Conservation (phyloP, 1,139 yeast species). For the Arxiozyma slooffiae region DNA sequence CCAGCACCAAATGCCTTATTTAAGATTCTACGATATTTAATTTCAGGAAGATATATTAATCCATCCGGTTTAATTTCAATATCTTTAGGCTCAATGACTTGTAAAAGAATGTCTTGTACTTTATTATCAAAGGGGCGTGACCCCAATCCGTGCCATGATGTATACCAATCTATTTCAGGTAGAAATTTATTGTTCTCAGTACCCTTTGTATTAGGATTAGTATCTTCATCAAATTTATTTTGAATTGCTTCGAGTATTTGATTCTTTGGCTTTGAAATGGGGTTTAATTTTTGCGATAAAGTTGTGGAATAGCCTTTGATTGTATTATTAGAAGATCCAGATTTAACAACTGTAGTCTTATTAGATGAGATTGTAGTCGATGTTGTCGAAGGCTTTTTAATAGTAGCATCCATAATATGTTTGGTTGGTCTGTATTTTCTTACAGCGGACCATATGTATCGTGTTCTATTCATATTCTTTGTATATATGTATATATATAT, state of each 20-base stretch:
- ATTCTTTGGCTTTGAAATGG: neutral
- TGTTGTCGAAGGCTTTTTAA: neutral
- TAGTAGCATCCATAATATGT: neutral
- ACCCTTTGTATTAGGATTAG: neutral
- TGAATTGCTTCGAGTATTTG: conserved; percentile 1
- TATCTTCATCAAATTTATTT: neutral
- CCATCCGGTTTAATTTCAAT: conserved; percentile 96
- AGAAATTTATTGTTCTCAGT: neutral
- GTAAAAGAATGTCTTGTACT: conserved; percentile 48
- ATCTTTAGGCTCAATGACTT: conserved; percentile 55
- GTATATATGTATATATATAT: neutral
- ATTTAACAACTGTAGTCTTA: neutral
- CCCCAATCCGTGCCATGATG: conserved; percentile 77
- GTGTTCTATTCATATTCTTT: neutral
- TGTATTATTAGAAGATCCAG: neutral
- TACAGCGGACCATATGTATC: neutral
- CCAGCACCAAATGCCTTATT: conserved; percentile 96
- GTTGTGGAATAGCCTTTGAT: conserved; percentile 2
- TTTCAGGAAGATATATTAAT: conserved; percentile 80
- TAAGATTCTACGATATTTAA: conserved; percentile 80
- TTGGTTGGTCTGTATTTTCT: neutral
- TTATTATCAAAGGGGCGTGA: conserved; percentile 58
- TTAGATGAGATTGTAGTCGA: conserved; percentile 1
- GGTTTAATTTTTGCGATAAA: neutral
- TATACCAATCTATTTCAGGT: conserved; percentile 48